Conservation (phyloP, 345 rosid species). For the Geranium rotundifolium region DNA sequence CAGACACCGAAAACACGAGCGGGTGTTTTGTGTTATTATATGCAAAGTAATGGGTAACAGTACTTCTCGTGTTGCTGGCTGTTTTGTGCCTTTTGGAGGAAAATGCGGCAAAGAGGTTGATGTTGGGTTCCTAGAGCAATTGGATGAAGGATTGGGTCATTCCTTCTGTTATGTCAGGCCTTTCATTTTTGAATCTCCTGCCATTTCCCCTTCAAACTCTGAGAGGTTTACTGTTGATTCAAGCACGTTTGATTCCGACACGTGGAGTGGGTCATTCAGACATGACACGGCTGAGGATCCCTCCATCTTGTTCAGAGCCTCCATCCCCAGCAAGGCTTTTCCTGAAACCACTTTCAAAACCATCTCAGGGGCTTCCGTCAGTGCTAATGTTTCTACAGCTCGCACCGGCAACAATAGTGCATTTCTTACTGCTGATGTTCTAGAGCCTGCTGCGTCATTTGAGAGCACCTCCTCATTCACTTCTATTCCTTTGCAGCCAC, state of each 20-base stretch:
- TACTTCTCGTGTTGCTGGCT: slow-evolving; percentile 92
- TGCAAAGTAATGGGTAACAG: slow-evolving; percentile 64
- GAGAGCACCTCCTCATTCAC: slow-evolving; percentile 94
- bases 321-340: slow-evolving; percentile 33
- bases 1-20: neutral
- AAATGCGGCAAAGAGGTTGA: slow-evolving; percentile 51
- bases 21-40: too few species aligned
- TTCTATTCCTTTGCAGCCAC: slow-evolving; percentile 81
- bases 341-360: slow-evolving; percentile 84
- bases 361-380: slow-evolving; percentile 96
- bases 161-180: slow-evolving; percentile 97
- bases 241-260: slow-evolving; percentile 85
- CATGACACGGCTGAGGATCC: slow-evolving; percentile 70
- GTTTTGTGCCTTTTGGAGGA: slow-evolving; percentile 70
- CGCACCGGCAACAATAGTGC: slow-evolving; percentile 79
- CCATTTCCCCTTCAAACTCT: slow-evolving; percentile 80
- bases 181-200: slow-evolving; percentile 69
- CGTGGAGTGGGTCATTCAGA: slow-evolving; percentile 72
- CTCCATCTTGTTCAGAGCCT: slow-evolving; percentile 31
- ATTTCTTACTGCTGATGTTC: slow-evolving; percentile 49
- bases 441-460: slow-evolving; percentile 91
- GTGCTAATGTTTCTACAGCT: slow-evolving; percentile 95
- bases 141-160: slow-evolving; percentile 95
- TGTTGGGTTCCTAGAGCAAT: slow-evolving; percentile 70
- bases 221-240: slow-evolving; percentile 96